Conservation (phyloP, 345 rosid species). For the Eutrema heterophyllum region DNA sequence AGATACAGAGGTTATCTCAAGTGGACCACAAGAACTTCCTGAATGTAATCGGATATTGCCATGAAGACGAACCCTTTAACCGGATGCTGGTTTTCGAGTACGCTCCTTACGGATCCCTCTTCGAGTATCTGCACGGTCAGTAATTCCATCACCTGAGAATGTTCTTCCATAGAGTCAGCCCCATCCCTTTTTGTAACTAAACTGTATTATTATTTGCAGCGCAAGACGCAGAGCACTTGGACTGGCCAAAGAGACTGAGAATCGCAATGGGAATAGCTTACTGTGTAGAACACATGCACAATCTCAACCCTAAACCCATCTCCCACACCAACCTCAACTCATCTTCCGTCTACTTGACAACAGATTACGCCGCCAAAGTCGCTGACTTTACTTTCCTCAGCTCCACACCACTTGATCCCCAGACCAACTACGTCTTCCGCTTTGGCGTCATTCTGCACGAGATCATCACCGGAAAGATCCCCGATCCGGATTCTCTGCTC, state of each 20-base stretch:
- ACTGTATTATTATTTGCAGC: constrained; percentile 37
- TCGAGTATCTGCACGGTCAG: constrained; percentile 87
- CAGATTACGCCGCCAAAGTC: constrained; percentile 90
- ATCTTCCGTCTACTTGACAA: constrained; percentile 60
- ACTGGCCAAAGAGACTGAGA: constrained; percentile 75
- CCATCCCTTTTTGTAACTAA: not conserved
- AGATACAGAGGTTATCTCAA: constrained; percentile 77
- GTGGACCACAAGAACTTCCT: constrained; percentile 91
- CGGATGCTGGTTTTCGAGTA: constrained; percentile 96
- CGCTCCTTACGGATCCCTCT: constrained; percentile 91
- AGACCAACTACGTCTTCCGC: constrained; percentile 43
- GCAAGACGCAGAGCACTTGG: constrained; percentile 78
- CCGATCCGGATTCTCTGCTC: constrained; percentile 37
- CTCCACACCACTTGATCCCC: constrained; percentile 35
- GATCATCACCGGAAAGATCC: constrained; percentile 74
- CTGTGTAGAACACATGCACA: constrained; percentile 86
- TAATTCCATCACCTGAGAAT: not conserved
- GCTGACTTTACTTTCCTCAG: constrained; percentile 67
- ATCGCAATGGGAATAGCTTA: constrained; percentile 88
- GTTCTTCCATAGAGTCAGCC: not conserved
- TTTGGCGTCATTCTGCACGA: constrained; percentile 70
- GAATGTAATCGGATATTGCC: constrained; percentile 83
- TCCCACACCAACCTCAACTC: constrained; percentile 58
- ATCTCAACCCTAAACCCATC: constrained; percentile 55
- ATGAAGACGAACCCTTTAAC: constrained; percentile 79